Conservation (phyloP, 768 basidiomycete genomes). For the Porpolomopsis calyptriformis region DNA sequence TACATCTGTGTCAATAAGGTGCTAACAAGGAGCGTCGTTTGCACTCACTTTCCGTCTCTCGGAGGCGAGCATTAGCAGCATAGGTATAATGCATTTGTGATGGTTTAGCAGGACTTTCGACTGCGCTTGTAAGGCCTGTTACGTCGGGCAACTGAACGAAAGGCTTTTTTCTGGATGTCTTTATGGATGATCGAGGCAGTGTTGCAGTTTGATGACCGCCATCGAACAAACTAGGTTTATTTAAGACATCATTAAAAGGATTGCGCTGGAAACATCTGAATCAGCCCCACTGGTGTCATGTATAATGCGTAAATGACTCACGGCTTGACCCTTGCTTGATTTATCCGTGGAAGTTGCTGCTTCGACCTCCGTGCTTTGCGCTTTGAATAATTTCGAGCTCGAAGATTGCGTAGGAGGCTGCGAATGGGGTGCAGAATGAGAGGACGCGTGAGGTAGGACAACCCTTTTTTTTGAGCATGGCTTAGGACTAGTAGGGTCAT, state of each 20-base stretch:
- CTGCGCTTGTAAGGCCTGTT: slow-evolving; percentile 71
- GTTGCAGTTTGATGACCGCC: background rate
- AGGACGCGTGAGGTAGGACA: slow-evolving; percentile 18
- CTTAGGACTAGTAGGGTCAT: slow-evolving; percentile 1
- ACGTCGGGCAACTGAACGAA: slow-evolving; percentile 56
- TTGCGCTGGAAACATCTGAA: slow-evolving; percentile 29
- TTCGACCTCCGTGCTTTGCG: slow-evolving; percentile 44
- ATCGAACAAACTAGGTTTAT: background rate
- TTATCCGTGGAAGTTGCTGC: slow-evolving; percentile 19
- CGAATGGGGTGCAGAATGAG: slow-evolving; percentile 41
- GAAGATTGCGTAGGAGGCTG: slow-evolving; percentile 59
- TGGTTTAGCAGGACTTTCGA: slow-evolving; percentile 59
- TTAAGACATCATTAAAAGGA: slow-evolving; percentile 11
- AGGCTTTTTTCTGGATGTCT: slow-evolving; percentile 9
- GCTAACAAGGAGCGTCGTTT: no score
- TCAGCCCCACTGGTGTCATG: slow-evolving; percentile 23
- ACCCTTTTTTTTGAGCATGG: slow-evolving; percentile 16
- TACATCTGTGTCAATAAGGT: no score
- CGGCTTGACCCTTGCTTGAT: background rate
- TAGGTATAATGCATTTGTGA: slow-evolving; percentile 42
- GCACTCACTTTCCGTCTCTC: slow-evolving; percentile 54
- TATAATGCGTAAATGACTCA: background rate
- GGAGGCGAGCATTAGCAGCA: slow-evolving; percentile 33
- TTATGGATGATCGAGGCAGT: slow-evolving; percentile 12
- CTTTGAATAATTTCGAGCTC: slow-evolving; percentile 50